Conservation (phyloP, 257 asterid species). For the Solanum pimpinellifolium region DNA sequence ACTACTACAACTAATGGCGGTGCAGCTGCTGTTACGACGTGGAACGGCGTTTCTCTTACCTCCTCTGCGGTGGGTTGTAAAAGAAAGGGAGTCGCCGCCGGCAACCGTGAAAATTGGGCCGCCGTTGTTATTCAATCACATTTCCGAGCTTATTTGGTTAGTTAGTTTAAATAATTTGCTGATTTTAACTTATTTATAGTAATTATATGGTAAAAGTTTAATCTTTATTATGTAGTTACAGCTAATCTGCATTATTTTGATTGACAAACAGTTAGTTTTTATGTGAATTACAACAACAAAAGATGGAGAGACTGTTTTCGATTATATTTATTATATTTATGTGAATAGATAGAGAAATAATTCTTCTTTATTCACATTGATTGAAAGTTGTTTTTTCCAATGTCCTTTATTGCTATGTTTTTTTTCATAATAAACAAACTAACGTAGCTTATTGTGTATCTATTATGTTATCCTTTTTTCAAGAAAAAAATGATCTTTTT, state of each 20-base stretch:
- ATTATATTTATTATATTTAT: no score
- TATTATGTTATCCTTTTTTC: not conserved
- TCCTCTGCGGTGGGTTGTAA: constrained; percentile 7
- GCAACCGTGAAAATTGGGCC: constrained; percentile 16
- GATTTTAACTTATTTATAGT: not conserved
- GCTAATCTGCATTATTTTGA: not conserved
- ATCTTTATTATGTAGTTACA: not conserved
- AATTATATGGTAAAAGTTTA: not conserved
- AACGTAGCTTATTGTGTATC: not conserved
- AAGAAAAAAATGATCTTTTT: not conserved
- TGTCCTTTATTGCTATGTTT: not conserved
- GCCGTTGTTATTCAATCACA: constrained; percentile 31
- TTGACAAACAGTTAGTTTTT: not conserved
- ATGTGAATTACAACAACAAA: not conserved
- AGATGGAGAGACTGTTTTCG: not conserved
- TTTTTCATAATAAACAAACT: not conserved
- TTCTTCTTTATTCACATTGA: not conserved
- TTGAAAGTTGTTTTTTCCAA: not conserved
- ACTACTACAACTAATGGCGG: not conserved
- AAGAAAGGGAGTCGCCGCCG: not conserved
- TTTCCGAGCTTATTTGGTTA: constrained; percentile 42
- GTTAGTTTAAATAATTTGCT: not conserved
- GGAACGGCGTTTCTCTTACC: not conserved
- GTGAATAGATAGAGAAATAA: no score
- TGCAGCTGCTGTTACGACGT: not conserved